A percentile compares a stretch with the other conserved stretches of the same genome.
These are phyloP conservation scores for Sclerotiophoma versabilis DNA, from an alignment of 2,329 filamentous ascomycete species.

Conservation along the genomic window DNA sequence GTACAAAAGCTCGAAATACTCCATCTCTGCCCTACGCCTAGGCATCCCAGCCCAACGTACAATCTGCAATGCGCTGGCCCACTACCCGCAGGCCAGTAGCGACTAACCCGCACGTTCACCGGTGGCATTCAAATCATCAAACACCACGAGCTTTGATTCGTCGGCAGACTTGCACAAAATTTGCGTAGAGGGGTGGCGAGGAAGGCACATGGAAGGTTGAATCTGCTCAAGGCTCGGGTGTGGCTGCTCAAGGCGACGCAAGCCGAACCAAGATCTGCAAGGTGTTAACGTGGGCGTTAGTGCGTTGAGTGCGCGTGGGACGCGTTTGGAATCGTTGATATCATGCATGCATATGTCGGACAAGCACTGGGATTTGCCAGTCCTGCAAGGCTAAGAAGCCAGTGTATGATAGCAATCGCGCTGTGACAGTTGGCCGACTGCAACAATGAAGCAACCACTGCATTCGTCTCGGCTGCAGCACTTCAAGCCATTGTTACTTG, in stretches of 20 bases:
- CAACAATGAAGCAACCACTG: not conserved
- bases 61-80: slow-evolving; percentile 6
- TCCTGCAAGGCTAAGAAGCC: not conserved
- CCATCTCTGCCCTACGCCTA: slow-evolving; percentile 7
- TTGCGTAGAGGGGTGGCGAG: not conserved
- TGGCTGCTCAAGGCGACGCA: not conserved
- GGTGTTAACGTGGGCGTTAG: not conserved
- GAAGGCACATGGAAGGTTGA: not conserved
- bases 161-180: slow-evolving; percentile 1
- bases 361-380: not conserved
- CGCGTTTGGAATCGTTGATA: not conserved
- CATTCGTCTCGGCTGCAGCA: slow-evolving; percentile 3
- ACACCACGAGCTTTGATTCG: not conserved
- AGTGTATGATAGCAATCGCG: not conserved
- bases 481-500: slow-evolving; percentile 6
- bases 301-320: not conserved
- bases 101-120: slow-evolving; percentile 18
- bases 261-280: not conserved
- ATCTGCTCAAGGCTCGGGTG: not conserved
- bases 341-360: not conserved
- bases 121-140: not conserved
- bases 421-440: not conserved
- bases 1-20: not conserved
- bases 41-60: slow-evolving; percentile 18
- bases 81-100: slow-evolving; percentile 7